A percentile compares a stretch with the other conserved stretches of the same genome.
Conservation (phyloP, 495 filamentous ascomycete species). For the Glonium stellatum region DNA sequence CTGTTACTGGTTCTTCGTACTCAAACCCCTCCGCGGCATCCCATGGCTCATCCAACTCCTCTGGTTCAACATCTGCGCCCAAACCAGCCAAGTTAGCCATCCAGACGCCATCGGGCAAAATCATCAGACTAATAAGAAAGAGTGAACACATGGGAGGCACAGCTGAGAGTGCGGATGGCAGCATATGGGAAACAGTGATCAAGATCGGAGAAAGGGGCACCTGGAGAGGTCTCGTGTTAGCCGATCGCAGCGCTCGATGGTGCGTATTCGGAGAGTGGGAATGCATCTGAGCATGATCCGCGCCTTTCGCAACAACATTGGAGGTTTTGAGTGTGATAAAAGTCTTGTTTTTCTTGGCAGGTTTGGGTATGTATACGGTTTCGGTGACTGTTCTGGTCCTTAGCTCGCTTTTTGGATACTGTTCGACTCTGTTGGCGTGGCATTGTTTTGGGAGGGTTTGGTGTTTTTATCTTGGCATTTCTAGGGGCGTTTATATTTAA, state of each 20-base stretch:
- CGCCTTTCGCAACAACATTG: background rate
- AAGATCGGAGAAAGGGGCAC: conserved; percentile 87
- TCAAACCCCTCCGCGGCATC: conserved; percentile 12
- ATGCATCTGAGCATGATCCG: conserved; percentile 40
- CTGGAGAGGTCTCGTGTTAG: conserved; percentile 90
- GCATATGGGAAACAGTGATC: conserved; percentile 94
- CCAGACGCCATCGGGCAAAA: conserved; percentile 92
- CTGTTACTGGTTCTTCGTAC: conserved; percentile 49
- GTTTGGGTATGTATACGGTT: background rate
- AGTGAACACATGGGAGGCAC: conserved; percentile 51
- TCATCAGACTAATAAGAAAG: conserved; percentile 82
- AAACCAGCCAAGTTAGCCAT: conserved; percentile 96
- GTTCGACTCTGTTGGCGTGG: background rate
- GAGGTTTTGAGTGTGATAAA: background rate
- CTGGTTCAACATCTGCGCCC: conserved; percentile 20
- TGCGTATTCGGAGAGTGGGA: conserved; percentile 99
- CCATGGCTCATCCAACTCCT: conserved; percentile 1
- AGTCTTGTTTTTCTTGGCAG: background rate
- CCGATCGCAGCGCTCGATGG: conserved; percentile 92
- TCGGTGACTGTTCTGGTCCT: background rate
- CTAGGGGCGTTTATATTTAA: background rate
- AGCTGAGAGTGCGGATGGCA: conserved; percentile 60
- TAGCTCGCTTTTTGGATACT: background rate
- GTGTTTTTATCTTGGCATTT: background rate
- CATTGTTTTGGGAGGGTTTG: background rate